phyloP scores from a whole-genome alignment of 371 early-diverging fungal species.

The Haplosporangium sp. region DNA sequence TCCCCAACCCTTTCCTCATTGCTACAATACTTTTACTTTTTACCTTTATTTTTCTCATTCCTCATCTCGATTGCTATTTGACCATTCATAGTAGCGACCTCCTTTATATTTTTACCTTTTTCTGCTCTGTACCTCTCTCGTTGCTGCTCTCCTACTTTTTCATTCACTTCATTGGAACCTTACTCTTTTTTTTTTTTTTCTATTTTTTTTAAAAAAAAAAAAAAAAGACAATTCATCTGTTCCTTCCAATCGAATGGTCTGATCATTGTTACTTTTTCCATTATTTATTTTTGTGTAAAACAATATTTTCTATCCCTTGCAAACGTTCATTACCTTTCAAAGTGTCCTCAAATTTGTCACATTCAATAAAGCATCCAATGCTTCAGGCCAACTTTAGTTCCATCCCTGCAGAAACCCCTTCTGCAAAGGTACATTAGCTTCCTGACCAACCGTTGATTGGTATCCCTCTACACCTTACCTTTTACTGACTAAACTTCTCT shows the following conservation, averaged over 20 bases:
- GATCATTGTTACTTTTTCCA: neutral
- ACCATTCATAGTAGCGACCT: neutral
- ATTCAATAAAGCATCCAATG: neutral
- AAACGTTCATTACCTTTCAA: neutral
- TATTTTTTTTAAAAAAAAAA: neutral
- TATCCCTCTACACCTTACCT: no score
- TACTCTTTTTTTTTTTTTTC: neutral
- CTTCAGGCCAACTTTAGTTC: neutral
- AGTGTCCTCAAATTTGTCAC: neutral
- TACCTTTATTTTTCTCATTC: neutral
- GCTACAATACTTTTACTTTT: neutral
- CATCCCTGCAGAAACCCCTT: neutral
- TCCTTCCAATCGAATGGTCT: conserved; percentile 3
- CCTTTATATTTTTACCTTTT: no score
- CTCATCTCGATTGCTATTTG: neutral
- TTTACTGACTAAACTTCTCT: neutral
- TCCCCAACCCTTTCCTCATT: conserved; percentile 1
- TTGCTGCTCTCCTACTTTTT: conserved; percentile 1
- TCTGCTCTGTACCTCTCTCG: neutral
- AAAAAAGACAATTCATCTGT: neutral
- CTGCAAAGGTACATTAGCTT: conserved; percentile 1
- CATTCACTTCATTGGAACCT: neutral
- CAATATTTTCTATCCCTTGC: neutral
- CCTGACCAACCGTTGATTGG: no score
- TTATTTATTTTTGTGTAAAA: no score